Evolutionary conservation across 257 asterid species (phyloP).

Genomic region (Solanum bulbocastanum): DNA sequence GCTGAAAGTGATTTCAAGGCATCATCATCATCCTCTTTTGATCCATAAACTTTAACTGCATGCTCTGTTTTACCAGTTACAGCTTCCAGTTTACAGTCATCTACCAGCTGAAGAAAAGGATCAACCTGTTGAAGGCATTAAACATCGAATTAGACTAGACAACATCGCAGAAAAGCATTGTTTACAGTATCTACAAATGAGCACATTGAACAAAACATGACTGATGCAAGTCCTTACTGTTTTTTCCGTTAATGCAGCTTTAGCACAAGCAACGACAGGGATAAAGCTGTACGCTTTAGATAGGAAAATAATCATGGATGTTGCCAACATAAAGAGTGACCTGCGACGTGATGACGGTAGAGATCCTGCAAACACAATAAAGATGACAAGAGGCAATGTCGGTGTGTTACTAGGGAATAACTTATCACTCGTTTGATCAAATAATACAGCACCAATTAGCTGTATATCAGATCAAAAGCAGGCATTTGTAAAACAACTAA

Average conservation of each 20-base stretch:
- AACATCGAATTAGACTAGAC: background rate
- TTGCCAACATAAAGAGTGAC: slow-evolving; percentile 64
- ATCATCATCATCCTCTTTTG: slow-evolving; percentile 68
- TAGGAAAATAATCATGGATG: slow-evolving; percentile 63
- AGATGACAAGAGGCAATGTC: background rate
- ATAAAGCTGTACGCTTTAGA: slow-evolving; percentile 48
- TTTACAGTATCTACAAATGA: background rate
- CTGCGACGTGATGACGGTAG: slow-evolving; percentile 64
- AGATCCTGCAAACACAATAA: slow-evolving; percentile 30
- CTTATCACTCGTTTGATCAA: background rate
- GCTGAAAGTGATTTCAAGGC: slow-evolving; percentile 45
- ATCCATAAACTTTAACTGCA: slow-evolving; percentile 38
- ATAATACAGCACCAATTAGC: background rate
- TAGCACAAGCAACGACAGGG: slow-evolving; percentile 47
- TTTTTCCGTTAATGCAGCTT: slow-evolving; percentile 44
- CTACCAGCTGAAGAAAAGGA: slow-evolving; percentile 65
- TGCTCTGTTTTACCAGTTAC: slow-evolving; percentile 23
- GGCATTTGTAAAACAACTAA: background rate
- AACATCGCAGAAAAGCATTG: background rate
- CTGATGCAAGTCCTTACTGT: slow-evolving; percentile 36
- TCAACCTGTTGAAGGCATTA: slow-evolving; percentile 42
- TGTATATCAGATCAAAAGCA: background rate
- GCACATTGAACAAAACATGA: background rate
- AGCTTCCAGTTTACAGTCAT: slow-evolving; percentile 58
- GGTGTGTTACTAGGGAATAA: background rate